These are phyloP conservation scores for Venturia nashicola DNA, from an alignment of 2,329 filamentous ascomycete species.

Conservation along the genomic window DNA sequence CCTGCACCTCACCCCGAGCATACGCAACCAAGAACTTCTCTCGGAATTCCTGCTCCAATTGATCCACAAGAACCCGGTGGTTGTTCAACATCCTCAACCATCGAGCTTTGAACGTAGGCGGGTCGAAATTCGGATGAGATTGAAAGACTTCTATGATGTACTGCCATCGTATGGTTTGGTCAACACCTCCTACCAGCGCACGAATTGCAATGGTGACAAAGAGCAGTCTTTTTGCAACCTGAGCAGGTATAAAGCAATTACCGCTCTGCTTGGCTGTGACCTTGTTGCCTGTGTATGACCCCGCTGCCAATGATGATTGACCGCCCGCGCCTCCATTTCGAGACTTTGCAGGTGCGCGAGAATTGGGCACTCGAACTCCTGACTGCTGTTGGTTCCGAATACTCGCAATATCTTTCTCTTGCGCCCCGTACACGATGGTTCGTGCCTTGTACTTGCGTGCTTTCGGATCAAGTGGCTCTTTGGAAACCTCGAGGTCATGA, in stretches of 20 bases:
- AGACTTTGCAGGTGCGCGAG: not conserved
- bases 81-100: conserved; percentile 26
- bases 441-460: not conserved
- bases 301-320: not conserved
- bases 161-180: conserved; percentile 4
- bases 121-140: conserved; percentile 28
- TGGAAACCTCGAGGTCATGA: conserved; percentile 1
- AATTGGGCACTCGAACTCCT: not conserved
- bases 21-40: conserved; percentile 34
- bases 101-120: conserved; percentile 24
- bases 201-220: conserved; percentile 9
- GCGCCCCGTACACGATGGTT: not conserved
- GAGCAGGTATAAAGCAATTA: conserved; percentile 4
- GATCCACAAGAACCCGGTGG: conserved; percentile 27
- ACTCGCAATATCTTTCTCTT: not conserved
- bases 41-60: conserved; percentile 35
- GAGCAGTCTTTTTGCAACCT: not conserved
- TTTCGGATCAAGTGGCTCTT: not conserved
- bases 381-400: not conserved
- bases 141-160: conserved; percentile 32
- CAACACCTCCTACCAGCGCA: not conserved
- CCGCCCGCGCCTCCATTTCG: not conserved
- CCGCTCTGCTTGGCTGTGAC: conserved; percentile 1
- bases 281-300: not conserved
- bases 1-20: conserved; percentile 27